Conservation (phyloP, 371 early-diverging fungal species). For the Rhizopus stolonifer region DNA sequence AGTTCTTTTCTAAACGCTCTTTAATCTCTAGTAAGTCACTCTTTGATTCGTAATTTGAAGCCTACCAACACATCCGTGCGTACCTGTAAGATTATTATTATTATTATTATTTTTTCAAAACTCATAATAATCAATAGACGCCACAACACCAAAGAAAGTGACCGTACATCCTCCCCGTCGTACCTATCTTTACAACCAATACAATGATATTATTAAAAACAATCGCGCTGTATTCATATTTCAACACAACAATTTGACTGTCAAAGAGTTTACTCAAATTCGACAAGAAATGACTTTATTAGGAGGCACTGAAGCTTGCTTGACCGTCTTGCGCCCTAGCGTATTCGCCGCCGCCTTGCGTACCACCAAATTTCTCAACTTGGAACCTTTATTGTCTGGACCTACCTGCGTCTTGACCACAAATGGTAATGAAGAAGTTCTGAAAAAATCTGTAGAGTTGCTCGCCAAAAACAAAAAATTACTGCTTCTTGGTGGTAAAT, state of each 20-base stretch:
- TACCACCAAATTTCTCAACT: conserved; percentile 55
- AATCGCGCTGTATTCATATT: conserved; percentile 62
- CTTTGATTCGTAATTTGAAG: conserved; percentile 27
- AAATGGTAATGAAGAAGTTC: conserved; percentile 36
- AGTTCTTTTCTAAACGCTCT: background rate
- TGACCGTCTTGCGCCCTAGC: conserved; percentile 55
- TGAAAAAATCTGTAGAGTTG: conserved; percentile 49
- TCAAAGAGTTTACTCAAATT: conserved; percentile 56
- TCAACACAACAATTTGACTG: conserved; percentile 70
- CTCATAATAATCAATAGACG: conserved; percentile 21
- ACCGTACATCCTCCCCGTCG: conserved; percentile 46
- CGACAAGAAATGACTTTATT: conserved; percentile 49
- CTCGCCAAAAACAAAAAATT: conserved; percentile 64
- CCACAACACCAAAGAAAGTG: conserved; percentile 28
- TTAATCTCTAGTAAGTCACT: conserved; percentile 18
- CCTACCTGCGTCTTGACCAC: conserved; percentile 60
- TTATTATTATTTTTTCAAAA: background rate
- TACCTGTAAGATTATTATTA: conserved; percentile 13
- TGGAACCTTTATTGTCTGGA: conserved; percentile 55
- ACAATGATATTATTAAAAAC: conserved; percentile 44
- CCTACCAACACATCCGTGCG: conserved; percentile 15
- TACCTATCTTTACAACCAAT: conserved; percentile 53
- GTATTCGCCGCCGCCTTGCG: conserved; percentile 57
- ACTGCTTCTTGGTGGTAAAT: conserved; percentile 61
- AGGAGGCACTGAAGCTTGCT: conserved; percentile 20